Evolutionary conservation across 495 filamentous ascomycete genomes (phyloP), one percentile per base, ranked within the genome.

Genomic region (Tetracladium setigerum): DNA sequence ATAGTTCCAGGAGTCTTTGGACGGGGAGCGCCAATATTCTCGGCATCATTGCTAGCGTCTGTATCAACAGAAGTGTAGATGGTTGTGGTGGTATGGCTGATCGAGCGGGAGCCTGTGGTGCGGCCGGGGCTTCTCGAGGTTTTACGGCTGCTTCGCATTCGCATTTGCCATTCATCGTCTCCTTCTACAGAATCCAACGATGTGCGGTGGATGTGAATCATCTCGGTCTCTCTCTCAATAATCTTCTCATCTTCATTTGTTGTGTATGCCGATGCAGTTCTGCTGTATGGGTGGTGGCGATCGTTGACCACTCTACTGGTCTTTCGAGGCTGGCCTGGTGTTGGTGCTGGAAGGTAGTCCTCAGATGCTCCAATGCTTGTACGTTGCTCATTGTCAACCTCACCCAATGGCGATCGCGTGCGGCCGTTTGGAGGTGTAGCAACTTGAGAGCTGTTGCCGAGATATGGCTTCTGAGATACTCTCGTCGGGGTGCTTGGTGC

Each of bases 261-360:
- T 31, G 53, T 62, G 10, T 66, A 61, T n/a, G 58, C 53, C 6
- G 46, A 57, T 1, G 57, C 56, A 44, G 54, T 63, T 16, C 74
- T 72, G 40, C 58, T 57, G 49, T 79, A 79, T 6, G 71, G 72
- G 47, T 79, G 73, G 45, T 76, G 72, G 18, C 72, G 71, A 40
- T 74, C 72, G 24, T 15, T 39, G 10, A 44, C 47, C 9, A 44
- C 45, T 10, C 71, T 68, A 56, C 82, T 82, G 0, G 81, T 84
- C 71, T 99, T 99, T 34, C 92, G 78, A 36, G 92, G 92, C 60
- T 99, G 92, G 13, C 92, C 92, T 0, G 92, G 92, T 5, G 94
- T 99, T 9, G 92, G 92, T 0, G 90, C 92, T 2, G 92, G 92
- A 6, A 99, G 76, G 54, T 89, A 86, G 48, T 94, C 87, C 41